phyloP scores from a whole-genome alignment of 2,329 filamentous ascomycete species.

The Lecanicillium sp. region DNA sequence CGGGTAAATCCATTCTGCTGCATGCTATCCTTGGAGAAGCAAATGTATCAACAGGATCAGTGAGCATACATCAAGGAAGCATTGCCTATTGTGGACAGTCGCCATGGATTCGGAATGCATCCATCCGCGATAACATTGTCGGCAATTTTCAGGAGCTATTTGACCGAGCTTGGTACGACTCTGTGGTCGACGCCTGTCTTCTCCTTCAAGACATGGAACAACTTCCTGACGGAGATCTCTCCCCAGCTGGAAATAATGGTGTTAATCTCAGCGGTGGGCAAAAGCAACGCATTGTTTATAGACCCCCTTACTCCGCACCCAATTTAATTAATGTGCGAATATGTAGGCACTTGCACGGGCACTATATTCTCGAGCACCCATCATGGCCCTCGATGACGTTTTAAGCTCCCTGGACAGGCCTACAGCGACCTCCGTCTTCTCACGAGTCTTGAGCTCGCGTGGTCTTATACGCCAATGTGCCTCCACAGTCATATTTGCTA shows the following conservation, averaged over 20 bases:
- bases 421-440: no score
- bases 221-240: constrained; percentile 16
- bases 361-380: no score
- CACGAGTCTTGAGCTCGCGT: no score
- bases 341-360: no score
- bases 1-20: constrained; percentile 22
- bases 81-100: constrained; percentile 23
- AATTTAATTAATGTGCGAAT: no score
- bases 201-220: constrained; percentile 19
- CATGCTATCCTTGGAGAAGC: constrained; percentile 23
- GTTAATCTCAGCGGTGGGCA: constrained; percentile 26
- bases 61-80: constrained; percentile 15
- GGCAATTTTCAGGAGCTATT: constrained; percentile 15
- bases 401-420: no score
- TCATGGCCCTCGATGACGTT: no score
- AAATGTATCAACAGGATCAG: constrained; percentile 10
- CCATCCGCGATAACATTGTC: constrained; percentile 25
- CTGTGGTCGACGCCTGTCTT: constrained; percentile 25
- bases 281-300: constrained; percentile 24
- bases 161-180: constrained; percentile 16
- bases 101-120: constrained; percentile 25
- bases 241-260: constrained; percentile 22
- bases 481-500: no score
- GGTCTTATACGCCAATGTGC: no score
- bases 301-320: no score